Base-by-base conservation (phyloP, 176 grass and related monocot species). In the Pontederia paniculata region DNA sequence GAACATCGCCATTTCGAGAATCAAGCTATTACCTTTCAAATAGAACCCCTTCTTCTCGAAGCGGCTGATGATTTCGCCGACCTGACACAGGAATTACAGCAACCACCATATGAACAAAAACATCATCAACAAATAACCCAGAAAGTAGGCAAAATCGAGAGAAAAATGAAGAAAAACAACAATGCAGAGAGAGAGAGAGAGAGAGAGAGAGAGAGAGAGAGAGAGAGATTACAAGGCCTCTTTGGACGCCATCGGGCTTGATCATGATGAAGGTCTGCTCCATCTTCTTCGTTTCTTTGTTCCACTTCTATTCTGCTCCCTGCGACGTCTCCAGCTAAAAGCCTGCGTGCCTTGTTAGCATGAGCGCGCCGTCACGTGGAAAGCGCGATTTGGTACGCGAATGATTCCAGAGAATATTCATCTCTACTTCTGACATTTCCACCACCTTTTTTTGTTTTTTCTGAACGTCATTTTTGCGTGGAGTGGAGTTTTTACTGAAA, bases 21-120 rank as follows among this genome's bases (percentile, higher is more conserved):
- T 31, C 25, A 31, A 31, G 5, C 1, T 5, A 2, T 31, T 71
- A 84, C 76, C 81, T 46, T 58, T 84, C 12, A 84, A 48, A 16
- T 84, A 84, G 83, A 74, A 86, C 5, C 83, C 83, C 73, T 86
- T 86, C 83, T 86, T 81, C 74, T 86, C 83, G 19, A 86, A 86
- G 13, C 83, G 31, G 62, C 74, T 70, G 56, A 81, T 81, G 65
- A 81, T 81, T 19, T 81, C 83, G 20, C 83, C 83, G 17, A 86
- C 65, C 77, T 86, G 61, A 70, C 57, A 7, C 42, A 54, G 55
- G 10, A 12, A 10, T 42, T 0, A 43, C 18, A 55, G 17, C 50
- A 2, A 52, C 1, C 2, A 14, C 45, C 12, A 17, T 66, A n/a
- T 50, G 10, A 15, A 20, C 15, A 17, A 67, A 54, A 41, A 0